Percentiles rank a stretch among this genome's conserved stretches.
phyloP scores from a whole-genome alignment of 2,329 filamentous ascomycete species.

The Fusarium subglutinans region DNA sequence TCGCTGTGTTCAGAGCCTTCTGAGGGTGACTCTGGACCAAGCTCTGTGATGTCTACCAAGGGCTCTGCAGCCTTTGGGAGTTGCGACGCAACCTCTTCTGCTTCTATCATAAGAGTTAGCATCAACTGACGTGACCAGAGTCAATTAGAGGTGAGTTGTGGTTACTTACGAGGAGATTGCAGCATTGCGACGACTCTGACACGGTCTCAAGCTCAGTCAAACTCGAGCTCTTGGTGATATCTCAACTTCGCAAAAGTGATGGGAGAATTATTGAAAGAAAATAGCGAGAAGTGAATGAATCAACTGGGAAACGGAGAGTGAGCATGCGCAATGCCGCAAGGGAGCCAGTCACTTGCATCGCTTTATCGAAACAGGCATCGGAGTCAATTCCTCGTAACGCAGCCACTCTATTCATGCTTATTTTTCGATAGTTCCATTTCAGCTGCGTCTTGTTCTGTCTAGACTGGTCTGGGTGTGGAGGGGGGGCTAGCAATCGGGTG shows the following conservation, averaged over 20 bases:
- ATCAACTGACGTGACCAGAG: rapidly evolving
- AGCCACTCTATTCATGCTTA: neutral
- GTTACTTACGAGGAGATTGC: neutral
- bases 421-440: constrained; percentile 2
- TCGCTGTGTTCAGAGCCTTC: neutral
- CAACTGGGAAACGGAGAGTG: neutral
- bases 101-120: neutral
- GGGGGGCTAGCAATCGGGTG: neutral
- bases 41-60: neutral
- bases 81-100: neutral
- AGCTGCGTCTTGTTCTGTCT: neutral
- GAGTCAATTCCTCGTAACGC: neutral
- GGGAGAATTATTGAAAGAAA: neutral
- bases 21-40: neutral
- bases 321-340: neutral
- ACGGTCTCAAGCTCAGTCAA: neutral
- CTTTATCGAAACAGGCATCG: neutral
- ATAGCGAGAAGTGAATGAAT: neutral
- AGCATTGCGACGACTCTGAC: neutral
- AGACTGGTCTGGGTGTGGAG: neutral
- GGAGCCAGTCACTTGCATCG: neutral
- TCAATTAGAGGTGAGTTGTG: rapidly evolving
- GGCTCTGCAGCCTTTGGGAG: neutral
- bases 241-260: neutral
- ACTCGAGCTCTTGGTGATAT: neutral